Conservation (phyloP, 768 basidiomycete species). For the Tricholoma furcatifolium region DNA sequence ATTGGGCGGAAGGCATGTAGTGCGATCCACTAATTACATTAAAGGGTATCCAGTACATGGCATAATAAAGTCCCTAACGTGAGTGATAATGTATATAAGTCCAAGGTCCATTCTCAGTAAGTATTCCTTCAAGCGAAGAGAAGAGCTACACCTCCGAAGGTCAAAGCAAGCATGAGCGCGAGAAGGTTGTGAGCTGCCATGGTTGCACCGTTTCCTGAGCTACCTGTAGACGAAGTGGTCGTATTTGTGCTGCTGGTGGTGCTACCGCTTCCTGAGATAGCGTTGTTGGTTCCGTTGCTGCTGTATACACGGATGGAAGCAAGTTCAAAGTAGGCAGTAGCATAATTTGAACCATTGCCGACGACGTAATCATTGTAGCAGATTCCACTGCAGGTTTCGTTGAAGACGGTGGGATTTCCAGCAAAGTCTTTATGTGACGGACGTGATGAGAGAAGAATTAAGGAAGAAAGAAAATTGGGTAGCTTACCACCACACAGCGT, state of each 20-base stretch:
- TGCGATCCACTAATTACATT: too few relatives aligned
- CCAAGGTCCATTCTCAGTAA: too few relatives aligned
- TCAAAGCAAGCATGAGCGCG: neutral
- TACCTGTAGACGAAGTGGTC: conserved; percentile 2
- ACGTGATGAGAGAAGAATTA: conserved; percentile 8
- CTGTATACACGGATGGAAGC: conserved; percentile 54
- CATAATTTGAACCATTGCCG: conserved; percentile 58
- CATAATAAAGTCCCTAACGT: too few relatives aligned
- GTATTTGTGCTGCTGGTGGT: conserved; percentile 3
- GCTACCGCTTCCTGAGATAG: conserved; percentile 13
- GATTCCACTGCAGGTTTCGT: conserved; percentile 58
- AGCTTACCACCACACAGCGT: conserved; percentile 61
- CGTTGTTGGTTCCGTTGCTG: conserved; percentile 26
- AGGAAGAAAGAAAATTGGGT: neutral
- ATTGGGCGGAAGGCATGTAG: too few relatives aligned
- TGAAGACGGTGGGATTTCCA: conserved; percentile 49
- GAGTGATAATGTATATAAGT: too few relatives aligned
- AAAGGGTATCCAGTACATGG: too few relatives aligned
- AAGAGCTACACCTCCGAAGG: conserved; percentile 1
- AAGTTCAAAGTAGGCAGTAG: conserved; percentile 73
- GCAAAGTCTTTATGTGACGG: conserved; percentile 39
- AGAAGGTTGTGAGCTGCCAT: neutral
- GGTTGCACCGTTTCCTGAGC: conserved; percentile 1
- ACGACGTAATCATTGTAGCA: conserved; percentile 75
- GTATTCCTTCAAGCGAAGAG: neutral